Evolutionary conservation across 345 rosid genomes (phyloP), one percentile per base, ranked within the genome.

Genomic region (Eucalyptus globulus): DNA sequence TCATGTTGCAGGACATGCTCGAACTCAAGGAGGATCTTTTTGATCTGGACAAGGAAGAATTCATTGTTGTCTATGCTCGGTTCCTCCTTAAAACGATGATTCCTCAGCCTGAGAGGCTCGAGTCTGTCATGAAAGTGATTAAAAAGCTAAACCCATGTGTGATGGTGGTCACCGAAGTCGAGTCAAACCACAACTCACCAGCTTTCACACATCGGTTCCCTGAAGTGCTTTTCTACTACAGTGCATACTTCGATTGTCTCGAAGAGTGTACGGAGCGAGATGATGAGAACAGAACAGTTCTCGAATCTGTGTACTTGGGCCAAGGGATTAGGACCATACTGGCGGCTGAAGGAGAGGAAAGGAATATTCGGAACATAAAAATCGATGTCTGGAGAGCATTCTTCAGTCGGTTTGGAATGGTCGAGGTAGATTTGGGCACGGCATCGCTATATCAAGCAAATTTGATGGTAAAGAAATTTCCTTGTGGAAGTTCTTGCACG

Each of bases 161-260:
- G 40, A 49, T 93, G 88, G 89, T 87, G 53, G 29, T 90, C 31
- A 29, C 27, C 6, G 94, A 93, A 49, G 37, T 87, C 14, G 92
- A 92, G 56, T 51, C 88, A 65, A 91, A 90, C 87, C 91, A 88
- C 87, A 89, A 65, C 45, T 89, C 92, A 8, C 89, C 93, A 3
- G 54, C 49, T 49, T 92, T 92, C n/a, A 87, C 83, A 29, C 37
- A 89, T 31, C 90, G 90, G 24, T 92, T 93, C 27, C 2, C 89
- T 10, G 91, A 90, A 34, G 81, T 88, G 15, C 91, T 92, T 6
- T 88, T 91, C 44, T 89, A 43, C 90, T 54, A 15, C 3, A 89
- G 92, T 49, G 92, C 93, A 6, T 86, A 80, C 49, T 93, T 91
- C 7, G 94, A 93, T 76, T 88, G 93, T 87, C 80, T 93, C 2